These are phyloP conservation scores for Cryptococcus sp. DNA, from an alignment of 1,284 basidiomycete species.

Conservation along the genomic window DNA sequence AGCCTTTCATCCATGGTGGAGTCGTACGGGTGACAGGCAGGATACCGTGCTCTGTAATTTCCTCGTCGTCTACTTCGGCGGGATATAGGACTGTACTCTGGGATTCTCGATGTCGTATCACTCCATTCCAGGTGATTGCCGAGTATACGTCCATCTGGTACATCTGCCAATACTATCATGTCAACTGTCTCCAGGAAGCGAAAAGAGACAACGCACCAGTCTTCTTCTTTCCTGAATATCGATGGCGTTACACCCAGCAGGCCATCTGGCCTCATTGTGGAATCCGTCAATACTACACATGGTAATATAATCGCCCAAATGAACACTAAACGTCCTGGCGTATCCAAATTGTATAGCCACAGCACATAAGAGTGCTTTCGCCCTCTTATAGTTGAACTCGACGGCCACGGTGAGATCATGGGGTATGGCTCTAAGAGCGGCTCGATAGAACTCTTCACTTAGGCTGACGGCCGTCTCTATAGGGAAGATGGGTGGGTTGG, in stretches of 20 bases:
- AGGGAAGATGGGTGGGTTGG: constrained; percentile 2
- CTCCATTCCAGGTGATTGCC: constrained; percentile 38
- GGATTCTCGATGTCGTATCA: constrained; percentile 38
- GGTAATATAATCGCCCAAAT: constrained; percentile 39
- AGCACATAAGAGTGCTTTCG: constrained; percentile 25
- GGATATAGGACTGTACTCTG: constrained; percentile 43
- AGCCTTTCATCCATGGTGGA: constrained; percentile 28
- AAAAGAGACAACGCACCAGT: constrained; percentile 24
- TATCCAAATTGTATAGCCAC: constrained; percentile 33
- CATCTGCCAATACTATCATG: constrained; percentile 38
- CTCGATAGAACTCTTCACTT: constrained; percentile 23
- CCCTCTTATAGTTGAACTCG: constrained; percentile 26
- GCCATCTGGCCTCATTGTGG: constrained; percentile 41
- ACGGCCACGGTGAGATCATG: constrained; percentile 14
- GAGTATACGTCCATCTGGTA: constrained; percentile 44
- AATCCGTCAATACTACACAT: constrained; percentile 36
- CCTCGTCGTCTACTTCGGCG: constrained; percentile 34
- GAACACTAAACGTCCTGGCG: constrained; percentile 16
- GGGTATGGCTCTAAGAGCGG: constrained; percentile 20
- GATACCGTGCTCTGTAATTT: constrained; percentile 30
- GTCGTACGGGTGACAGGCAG: background rate
- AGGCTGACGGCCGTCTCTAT: background rate
- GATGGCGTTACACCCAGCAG: constrained; percentile 23
- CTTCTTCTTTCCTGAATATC: constrained; percentile 41
- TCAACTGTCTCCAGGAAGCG: background rate